Evolutionary conservation across 78 protist species (phyloP), one percentile per base, ranked within the genome.

Genomic region (Dictyostelium purpureum): DNA sequence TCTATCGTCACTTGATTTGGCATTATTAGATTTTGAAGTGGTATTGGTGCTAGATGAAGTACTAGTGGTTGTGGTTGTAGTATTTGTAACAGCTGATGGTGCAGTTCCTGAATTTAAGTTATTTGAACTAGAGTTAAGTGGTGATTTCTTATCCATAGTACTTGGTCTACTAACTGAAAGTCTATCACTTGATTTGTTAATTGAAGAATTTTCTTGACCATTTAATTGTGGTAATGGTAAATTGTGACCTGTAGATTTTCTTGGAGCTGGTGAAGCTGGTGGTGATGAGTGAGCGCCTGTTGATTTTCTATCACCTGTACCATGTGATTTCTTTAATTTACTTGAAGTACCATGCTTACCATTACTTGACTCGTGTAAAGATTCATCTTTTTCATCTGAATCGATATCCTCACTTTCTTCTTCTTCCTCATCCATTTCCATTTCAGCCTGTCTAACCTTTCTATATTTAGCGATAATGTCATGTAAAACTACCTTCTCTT

Each of bases 391-490:
- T 5, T 77, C 88, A 90, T 73, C 82, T 0, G 85, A 42, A 37
- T 66, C 79, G 18, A 54, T 38, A 40, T 38, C 38, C 16, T 33
- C 78, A 71, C 43, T 35, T 18, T 47, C 74, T 6, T 77, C 88
- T 2, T 26, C 38, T 19, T 90, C 94, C n/a, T 26, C 79, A 6
- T 24, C 88, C 57, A 63, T 69, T 42, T 67, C 94, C 43, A 42
- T 51, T 38, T 79, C 94, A 24, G 94, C 79, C 2, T 63, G 40
- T 90, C 89, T 81, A 9, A 81, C 45, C 37, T 77, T 90, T 47
- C 63, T 90, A 63, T 81, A 81, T 75, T 79, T 77, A 19, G 28
- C 7, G 35, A 90, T 90, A 19, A 90, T 33, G 0, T 90, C 94
- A 37, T 24, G 37, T 47, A 90, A 35, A 19, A 90, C 81, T 16